These are phyloP conservation scores for Aspergillus persii DNA, from an alignment of 2,329 filamentous ascomycete species.

Conservation along the genomic window DNA sequence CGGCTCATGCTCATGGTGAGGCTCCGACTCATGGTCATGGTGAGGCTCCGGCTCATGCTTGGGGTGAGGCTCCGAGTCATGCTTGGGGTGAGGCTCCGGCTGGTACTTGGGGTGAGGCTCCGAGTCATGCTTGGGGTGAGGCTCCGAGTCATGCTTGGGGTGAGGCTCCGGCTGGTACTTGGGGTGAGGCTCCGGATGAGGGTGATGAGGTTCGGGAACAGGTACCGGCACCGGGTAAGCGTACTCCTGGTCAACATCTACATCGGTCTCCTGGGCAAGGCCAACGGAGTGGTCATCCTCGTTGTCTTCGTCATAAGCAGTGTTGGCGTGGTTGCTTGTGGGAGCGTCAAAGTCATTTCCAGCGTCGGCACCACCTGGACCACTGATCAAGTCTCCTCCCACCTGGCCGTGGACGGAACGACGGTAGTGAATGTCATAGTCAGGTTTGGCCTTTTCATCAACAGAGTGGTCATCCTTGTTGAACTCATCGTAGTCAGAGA, in stretches of 20 bases:
- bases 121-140: too few species aligned
- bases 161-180: too few species aligned
- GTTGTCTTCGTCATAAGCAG: neutral
- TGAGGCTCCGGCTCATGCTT: too few species aligned
- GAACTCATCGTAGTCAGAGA: neutral
- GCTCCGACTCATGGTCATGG: too few species aligned
- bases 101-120: too few species aligned
- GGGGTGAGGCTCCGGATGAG: neutral
- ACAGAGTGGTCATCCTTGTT: neutral
- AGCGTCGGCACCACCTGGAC: slow-evolving; percentile 3
- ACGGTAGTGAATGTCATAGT: neutral
- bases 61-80: too few species aligned
- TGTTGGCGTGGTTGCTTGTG: neutral
- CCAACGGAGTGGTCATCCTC: slow-evolving; percentile 13
- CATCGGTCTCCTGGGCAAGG: neutral
- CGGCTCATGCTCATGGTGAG: too few species aligned
- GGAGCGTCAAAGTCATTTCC: neutral
- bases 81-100: too few species aligned
- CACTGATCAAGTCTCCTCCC: neutral
- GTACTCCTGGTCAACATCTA: neutral
- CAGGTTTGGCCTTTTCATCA: neutral
- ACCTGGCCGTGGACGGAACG: neutral
- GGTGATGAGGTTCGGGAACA: neutral
- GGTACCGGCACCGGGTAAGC: neutral
- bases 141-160: too few species aligned